A percentile compares a stretch with the other conserved stretches of the same genome.
Conservation (phyloP, 2,329 filamentous ascomycete genomes). For the Diplodia scrobiculata region DNA sequence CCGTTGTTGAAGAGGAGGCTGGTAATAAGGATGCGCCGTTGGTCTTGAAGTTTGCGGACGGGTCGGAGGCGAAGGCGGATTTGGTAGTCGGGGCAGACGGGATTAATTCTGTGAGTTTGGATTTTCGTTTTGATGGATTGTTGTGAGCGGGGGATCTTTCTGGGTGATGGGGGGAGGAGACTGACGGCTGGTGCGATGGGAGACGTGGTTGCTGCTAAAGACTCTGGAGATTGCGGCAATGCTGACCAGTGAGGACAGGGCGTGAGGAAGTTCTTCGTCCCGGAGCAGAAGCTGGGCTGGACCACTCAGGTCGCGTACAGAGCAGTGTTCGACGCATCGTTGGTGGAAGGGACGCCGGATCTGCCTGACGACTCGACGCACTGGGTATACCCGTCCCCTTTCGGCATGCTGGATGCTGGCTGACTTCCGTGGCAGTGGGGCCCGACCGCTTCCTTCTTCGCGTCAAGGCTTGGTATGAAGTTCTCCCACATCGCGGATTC, state of each 20-base stretch:
- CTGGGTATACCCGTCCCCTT: conserved; percentile 31
- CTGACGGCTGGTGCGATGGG: too few relatives aligned
- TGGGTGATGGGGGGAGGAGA: neutral
- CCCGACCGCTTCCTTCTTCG: conserved; percentile 41
- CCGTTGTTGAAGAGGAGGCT: conserved; percentile 30
- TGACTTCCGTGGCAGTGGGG: conserved; percentile 34
- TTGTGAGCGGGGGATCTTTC: too few relatives aligned
- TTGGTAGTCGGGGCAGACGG: conserved; percentile 45
- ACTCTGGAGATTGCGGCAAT: conserved; percentile 4
- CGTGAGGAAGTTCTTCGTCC: conserved; percentile 20
- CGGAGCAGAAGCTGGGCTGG: conserved; percentile 34
- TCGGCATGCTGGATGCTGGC: too few relatives aligned
- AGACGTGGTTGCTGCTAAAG: too few relatives aligned
- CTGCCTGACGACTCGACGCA: conserved; percentile 44
- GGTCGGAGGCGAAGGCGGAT: conserved; percentile 37
- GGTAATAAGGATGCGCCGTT: conserved; percentile 31
- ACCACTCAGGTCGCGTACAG: conserved; percentile 46
- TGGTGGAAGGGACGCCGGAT: conserved; percentile 40
- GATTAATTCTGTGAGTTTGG: conserved; percentile 43
- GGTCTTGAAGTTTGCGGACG: conserved; percentile 39
- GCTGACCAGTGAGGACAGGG: conserved; percentile 31
- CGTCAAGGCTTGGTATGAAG: conserved; percentile 36
- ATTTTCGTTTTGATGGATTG: conserved; percentile 30
- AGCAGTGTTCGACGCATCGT: conserved; percentile 41
- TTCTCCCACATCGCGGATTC: neutral